Conservation (phyloP, 495 filamentous ascomycete species). For the Podospora conica region DNA sequence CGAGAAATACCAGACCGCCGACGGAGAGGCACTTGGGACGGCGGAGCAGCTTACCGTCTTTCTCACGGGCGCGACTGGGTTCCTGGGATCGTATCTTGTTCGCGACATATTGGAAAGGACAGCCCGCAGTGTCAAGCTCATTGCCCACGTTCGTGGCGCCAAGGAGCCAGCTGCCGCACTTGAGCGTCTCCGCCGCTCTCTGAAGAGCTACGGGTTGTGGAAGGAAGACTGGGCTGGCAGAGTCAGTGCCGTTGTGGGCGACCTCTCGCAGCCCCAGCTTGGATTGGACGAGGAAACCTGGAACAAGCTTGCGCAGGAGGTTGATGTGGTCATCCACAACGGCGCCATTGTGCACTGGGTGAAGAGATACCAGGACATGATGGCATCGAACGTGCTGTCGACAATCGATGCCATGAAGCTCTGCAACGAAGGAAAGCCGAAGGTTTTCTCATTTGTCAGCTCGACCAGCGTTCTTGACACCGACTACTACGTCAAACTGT, state of each 20-base stretch:
- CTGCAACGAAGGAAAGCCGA: constrained; percentile 70
- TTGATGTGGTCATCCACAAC: constrained; percentile 84
- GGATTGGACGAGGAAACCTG: constrained; percentile 60
- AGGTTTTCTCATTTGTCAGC: constrained; percentile 76
- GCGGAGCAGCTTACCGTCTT: constrained; percentile 56
- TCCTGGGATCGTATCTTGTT: constrained; percentile 79
- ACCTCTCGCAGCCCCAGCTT: constrained; percentile 64
- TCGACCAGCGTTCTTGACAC: constrained; percentile 82
- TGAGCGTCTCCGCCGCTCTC: constrained; percentile 48
- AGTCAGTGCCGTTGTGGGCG: constrained; percentile 62
- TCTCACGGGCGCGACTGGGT: constrained; percentile 87
- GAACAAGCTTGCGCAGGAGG: constrained; percentile 55
- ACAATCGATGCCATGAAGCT: constrained; percentile 74
- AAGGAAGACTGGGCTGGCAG: constrained; percentile 57
- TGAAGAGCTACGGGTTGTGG: constrained; percentile 77
- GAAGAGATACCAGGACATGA: constrained; percentile 67
- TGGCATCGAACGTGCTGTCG: constrained; percentile 70
- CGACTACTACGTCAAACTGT: constrained; percentile 67
- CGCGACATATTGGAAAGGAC: constrained; percentile 61
- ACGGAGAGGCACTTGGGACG: constrained; percentile 23
- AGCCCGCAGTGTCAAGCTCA: constrained; percentile 54
- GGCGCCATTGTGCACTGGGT: constrained; percentile 89
- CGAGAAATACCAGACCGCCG: constrained; percentile 34
- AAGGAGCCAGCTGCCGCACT: constrained; percentile 44
- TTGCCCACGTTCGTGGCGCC: constrained; percentile 67